Evolutionary conservation across 2,329 filamentous ascomycete genomes (phyloP).

Genomic region (Colletotrichum orchidophilum): DNA sequence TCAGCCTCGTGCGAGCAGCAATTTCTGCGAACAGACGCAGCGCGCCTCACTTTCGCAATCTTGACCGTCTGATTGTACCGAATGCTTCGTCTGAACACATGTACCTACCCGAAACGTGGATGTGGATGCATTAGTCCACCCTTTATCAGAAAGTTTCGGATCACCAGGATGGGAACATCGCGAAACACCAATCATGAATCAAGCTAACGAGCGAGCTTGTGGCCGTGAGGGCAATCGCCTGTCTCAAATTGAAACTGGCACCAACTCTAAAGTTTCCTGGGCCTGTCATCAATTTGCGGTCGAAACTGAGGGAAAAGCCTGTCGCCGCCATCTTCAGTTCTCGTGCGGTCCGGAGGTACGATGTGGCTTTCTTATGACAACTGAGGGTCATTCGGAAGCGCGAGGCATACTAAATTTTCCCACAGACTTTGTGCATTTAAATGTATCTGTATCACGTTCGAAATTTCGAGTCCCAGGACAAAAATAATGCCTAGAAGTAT

Average conservation of each 20-base stretch:
- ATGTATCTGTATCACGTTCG: too few relatives aligned
- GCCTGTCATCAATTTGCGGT: too few relatives aligned
- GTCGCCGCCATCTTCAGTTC: too few relatives aligned
- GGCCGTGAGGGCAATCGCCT: too few relatives aligned
- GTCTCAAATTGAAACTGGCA: neutral
- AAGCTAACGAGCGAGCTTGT: neutral
- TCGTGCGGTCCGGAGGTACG: too few relatives aligned
- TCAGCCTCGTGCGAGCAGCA: neutral
- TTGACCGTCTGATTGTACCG: neutral
- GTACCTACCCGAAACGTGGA: neutral
- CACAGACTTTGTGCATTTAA: too few relatives aligned
- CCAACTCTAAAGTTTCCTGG: neutral
- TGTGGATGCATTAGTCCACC: conserved; percentile 16
- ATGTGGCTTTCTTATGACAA: too few relatives aligned
- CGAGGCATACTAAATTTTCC: too few relatives aligned
- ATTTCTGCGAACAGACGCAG: neutral
- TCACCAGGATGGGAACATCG: neutral
- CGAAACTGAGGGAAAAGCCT: neutral
- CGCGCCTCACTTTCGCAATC: neutral
- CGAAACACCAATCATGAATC: conserved; percentile 14
- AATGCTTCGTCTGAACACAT: conserved; percentile 1
- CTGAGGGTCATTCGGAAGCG: too few relatives aligned
- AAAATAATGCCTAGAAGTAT: too few relatives aligned
- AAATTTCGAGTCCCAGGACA: too few relatives aligned
- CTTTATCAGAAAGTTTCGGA: conserved; percentile 12